Evolutionary conservation across 805 yeast species (phyloP).

Genomic region (Candida hungchunana): DNA sequence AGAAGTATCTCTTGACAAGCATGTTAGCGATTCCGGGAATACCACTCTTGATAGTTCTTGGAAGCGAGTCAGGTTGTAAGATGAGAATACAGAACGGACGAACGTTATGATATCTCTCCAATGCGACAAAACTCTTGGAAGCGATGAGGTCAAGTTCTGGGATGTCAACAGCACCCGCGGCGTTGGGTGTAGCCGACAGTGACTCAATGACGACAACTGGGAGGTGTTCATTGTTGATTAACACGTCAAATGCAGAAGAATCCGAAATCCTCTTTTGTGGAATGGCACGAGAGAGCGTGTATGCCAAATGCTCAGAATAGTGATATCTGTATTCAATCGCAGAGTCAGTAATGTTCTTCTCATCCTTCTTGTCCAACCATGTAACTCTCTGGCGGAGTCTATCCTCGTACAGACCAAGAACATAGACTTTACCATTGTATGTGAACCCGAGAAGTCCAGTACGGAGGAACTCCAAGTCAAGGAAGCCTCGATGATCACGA

Average conservation of each 20-base stretch:
- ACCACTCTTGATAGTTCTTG: conserved; percentile 80
- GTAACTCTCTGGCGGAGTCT: conserved; percentile 74
- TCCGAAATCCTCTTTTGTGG: conserved; percentile 66
- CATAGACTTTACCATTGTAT: conserved; percentile 80
- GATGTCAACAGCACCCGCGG: conserved; percentile 29
- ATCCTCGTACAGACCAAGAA: conserved; percentile 88
- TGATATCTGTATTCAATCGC: conserved; percentile 50
- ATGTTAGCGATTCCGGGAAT: conserved; percentile 90
- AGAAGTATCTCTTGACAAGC: conserved; percentile 71
- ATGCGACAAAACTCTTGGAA: conserved; percentile 38
- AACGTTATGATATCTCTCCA: conserved; percentile 61
- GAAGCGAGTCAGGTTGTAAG: conserved; percentile 75
- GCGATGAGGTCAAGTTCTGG: conserved; percentile 48
- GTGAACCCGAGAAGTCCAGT: conserved; percentile 91
- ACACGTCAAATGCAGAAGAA: conserved; percentile 86
- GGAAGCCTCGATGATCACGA: conserved; percentile 60
- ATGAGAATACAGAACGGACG: conserved; percentile 78
- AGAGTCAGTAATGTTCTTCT: conserved; percentile 2
- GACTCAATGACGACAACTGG: conserved; percentile 87
- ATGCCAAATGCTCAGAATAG: conserved; percentile 82
- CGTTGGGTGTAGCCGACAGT: conserved; percentile 38
- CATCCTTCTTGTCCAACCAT: conserved; percentile 52
- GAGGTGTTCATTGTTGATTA: conserved; percentile 66
- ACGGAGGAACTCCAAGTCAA: conserved; percentile 77
- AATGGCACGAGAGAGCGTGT: conserved; percentile 76